phyloP scores from a whole-genome alignment of 176 grass and related monocot genomes.

The Oryza australiensis region DNA sequence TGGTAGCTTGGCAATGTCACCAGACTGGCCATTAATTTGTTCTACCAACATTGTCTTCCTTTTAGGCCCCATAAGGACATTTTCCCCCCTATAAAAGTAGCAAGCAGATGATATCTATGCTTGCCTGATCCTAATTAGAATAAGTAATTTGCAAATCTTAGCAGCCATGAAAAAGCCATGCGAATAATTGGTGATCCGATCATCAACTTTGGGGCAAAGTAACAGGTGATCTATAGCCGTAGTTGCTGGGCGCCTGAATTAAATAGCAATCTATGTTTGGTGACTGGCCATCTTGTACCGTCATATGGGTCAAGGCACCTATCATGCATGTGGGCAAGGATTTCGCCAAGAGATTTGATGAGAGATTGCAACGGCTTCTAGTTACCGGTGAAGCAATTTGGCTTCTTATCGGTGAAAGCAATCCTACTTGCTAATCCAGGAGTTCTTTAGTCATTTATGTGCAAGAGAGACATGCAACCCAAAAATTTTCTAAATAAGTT shows the following conservation, averaged over 20 bases:
- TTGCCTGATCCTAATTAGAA: neutral
- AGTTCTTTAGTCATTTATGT: neutral
- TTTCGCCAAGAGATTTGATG: conserved; percentile 5
- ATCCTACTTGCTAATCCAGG: neutral
- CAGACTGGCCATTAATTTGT: neutral
- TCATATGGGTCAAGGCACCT: conserved; percentile 2
- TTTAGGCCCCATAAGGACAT: neutral
- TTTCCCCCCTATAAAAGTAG: neutral
- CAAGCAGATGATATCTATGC: neutral
- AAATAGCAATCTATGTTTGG: neutral
- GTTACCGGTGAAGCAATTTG: neutral
- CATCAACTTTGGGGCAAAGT: neutral
- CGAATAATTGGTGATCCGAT: neutral
- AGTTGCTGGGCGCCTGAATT: neutral
- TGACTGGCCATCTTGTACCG: neutral
- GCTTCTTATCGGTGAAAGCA: neutral
- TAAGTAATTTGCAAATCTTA: neutral
- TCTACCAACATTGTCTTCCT: neutral
- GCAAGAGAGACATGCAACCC: neutral
- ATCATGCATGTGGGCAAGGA: conserved; percentile 16
- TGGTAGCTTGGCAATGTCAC: conserved; percentile 30
- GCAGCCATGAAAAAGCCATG: neutral
- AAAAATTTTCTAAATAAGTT: neutral
- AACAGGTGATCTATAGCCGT: neutral
- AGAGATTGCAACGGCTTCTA: neutral